phyloP scores from a whole-genome alignment of 2,329 filamentous ascomycete genomes.

The Spiromastix sp. region DNA sequence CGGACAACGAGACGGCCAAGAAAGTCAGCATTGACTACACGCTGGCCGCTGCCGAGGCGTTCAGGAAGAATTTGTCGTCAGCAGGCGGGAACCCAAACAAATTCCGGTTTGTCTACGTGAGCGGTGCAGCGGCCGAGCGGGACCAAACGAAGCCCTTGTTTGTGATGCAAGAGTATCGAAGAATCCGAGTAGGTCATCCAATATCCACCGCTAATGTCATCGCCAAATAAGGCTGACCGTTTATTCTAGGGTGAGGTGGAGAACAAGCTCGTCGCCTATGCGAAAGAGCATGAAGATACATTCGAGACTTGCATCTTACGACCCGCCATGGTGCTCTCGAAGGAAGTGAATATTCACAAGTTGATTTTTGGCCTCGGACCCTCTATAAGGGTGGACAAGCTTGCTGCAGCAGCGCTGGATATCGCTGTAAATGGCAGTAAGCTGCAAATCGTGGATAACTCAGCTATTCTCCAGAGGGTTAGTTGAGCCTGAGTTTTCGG shows the following conservation, averaged over 20 bases:
- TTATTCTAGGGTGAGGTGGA: not conserved
- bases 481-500: no score
- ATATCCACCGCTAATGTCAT: not conserved
- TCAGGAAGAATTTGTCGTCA: conserved; percentile 15
- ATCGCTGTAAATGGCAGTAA: not conserved
- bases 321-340: not conserved
- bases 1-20: conserved; percentile 13
- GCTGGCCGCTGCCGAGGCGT: conserved; percentile 20
- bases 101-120: conserved; percentile 35
- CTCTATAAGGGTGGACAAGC: not conserved
- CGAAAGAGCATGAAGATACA: conserved; percentile 1
- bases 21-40: conserved; percentile 25
- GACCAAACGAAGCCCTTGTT: conserved; percentile 30
- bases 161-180: conserved; percentile 20
- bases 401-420: not conserved
- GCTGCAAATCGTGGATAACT: not conserved
- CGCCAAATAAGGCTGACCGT: not conserved
- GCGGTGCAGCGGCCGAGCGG: conserved; percentile 28
- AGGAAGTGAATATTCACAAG: not conserved
- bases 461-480: no score
- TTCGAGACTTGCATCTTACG: not conserved
- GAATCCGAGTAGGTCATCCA: conserved; percentile 16
- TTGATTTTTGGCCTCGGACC: conserved; percentile 1
- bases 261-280: not conserved
- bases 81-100: conserved; percentile 4